Evolutionary conservation across 768 basidiomycete genomes (phyloP), one percentile per base, ranked within the genome.

Genomic region (Coprinopsis cinerea): DNA sequence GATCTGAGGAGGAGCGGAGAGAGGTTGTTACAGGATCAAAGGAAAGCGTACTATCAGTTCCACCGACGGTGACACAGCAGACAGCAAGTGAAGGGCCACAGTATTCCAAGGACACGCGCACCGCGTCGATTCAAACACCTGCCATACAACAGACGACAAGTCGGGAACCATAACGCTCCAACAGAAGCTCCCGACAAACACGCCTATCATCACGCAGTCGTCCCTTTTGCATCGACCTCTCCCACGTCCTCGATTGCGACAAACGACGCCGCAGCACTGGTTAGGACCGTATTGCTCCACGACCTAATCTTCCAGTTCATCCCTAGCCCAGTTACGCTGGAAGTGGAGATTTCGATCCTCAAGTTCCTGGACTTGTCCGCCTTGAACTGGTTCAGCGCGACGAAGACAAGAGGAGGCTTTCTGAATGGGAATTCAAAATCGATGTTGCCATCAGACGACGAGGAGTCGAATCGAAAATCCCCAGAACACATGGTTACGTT

Each of bases 221-320:
- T n/a, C n/a, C n/a, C n/a, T n/a, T n/a, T n/a, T n/a, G n/a, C n/a
- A n/a, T n/a, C n/a, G n/a, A n/a, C n/a, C n/a, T n/a, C n/a, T n/a
- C n/a, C n/a, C n/a, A n/a, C n/a, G n/a, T n/a, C n/a, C 30, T 48
- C 48, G 1, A 48, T 26, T 3, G 48, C 48, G 3, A 48, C 9
- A 20, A 37, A 48, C n/a, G 22, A 39, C 3, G 37, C 48, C 14
- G 36, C 24, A 14, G 39, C 39, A 24, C 17, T 26, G 4, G 7
- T 10, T 18, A 17, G 11, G 17, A 48, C n/a, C 4, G 37, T 23
- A 18, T 39, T 37, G 17, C 24, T 17, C 48, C 48, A 48, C 6
- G 4, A 40, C 14, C 22, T 27, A 7, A 48, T 28, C 25, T 26
- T 48, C 48, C 48, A 48, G 20, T 41, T 26, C 48, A 48, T 48